Evolutionary conservation across 495 filamentous ascomycete genomes (phyloP).

Genomic region (Lasiosphaeria miniovina): DNA sequence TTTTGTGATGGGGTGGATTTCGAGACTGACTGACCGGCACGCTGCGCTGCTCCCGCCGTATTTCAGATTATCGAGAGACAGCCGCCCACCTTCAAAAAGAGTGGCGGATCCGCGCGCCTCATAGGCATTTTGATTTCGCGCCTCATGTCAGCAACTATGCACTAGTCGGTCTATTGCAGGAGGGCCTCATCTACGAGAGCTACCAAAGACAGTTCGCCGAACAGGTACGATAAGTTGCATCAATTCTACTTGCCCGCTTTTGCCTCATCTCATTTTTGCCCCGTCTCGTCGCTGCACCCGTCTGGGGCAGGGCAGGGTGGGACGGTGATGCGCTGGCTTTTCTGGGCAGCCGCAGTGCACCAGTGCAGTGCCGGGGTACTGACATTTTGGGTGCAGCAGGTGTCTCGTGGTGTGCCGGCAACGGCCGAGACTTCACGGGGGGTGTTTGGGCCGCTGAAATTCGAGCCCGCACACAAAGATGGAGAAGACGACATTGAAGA

Average conservation of each 20-base stretch:
- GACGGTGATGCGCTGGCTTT: conserved; percentile 22
- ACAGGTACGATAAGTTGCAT: conserved; percentile 22
- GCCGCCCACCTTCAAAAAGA: conserved; percentile 78
- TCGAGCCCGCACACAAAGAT: conserved; percentile 29
- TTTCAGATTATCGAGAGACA: conserved; percentile 64
- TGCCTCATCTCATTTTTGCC: conserved; percentile 4
- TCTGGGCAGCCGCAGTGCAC: conserved; percentile 19
- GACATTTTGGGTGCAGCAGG: conserved; percentile 43
- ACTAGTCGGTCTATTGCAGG: conserved; percentile 70
- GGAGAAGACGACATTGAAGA: conserved; percentile 23
- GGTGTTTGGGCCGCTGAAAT: conserved; percentile 48
- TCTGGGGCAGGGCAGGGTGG: conserved; percentile 18
- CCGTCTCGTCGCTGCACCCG: conserved; percentile 2
- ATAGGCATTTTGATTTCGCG: conserved; percentile 69
- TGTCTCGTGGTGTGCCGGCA: conserved; percentile 43
- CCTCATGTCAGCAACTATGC: conserved; percentile 72
- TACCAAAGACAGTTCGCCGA: conserved; percentile 59
- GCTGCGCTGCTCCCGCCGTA: conserved; percentile 16
- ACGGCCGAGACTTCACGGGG: conserved; percentile 43
- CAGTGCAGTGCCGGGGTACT: conserved; percentile 38
- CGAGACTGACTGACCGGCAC: conserved; percentile 31
- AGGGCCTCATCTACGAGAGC: conserved; percentile 68
- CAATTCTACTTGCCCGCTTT: conserved; percentile 5
- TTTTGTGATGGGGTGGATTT: conserved; percentile 15
- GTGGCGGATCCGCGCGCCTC: conserved; percentile 69